A percentile compares a stretch with the other conserved stretches of the same genome.
Evolutionary conservation across 176 grass and related monocot genomes (phyloP).

Genomic region (Coix lacrymajobi): DNA sequence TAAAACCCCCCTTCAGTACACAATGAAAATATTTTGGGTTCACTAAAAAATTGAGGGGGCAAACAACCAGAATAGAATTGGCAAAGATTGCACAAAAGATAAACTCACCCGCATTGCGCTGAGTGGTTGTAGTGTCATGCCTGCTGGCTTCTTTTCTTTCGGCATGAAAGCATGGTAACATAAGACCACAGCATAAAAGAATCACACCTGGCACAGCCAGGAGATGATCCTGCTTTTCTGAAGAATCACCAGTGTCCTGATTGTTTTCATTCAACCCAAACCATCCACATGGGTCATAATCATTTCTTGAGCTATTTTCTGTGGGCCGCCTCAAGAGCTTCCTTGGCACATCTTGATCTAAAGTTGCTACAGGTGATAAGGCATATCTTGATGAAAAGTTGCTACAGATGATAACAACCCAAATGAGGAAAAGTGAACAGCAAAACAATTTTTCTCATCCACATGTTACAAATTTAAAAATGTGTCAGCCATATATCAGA

Average conservation of each 20-base stretch:
- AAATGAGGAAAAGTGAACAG: slow-evolving; percentile 5
- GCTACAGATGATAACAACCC: slow-evolving; percentile 25
- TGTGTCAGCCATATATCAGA: neutral
- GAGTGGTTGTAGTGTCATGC: slow-evolving; percentile 38
- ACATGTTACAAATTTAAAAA: slow-evolving; percentile 2
- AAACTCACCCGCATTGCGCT: slow-evolving; percentile 52
- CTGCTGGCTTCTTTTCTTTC: slow-evolving; percentile 57
- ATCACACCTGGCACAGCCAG: slow-evolving; percentile 78
- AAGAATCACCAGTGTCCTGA: slow-evolving; percentile 43
- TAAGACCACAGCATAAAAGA: slow-evolving; percentile 75
- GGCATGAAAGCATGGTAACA: slow-evolving; percentile 86
- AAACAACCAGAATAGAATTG: neutral
- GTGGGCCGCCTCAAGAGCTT: slow-evolving; percentile 55
- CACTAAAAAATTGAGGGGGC: neutral
- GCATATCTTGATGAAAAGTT: slow-evolving; percentile 35
- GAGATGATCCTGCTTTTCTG: slow-evolving; percentile 47
- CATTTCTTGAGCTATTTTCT: slow-evolving; percentile 34
- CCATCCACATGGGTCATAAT: slow-evolving; percentile 40
- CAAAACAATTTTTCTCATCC: neutral
- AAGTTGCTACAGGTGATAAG: slow-evolving; percentile 30
- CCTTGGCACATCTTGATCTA: slow-evolving; percentile 40
- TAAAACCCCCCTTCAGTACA: neutral
- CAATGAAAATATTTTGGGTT: neutral
- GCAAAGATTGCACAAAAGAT: neutral
- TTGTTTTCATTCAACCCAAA: slow-evolving; percentile 27